Percentiles rank a stretch among this genome's conserved stretches.
Evolutionary conservation across 2,329 filamentous ascomycete genomes (phyloP).

Genomic region (Penicillium sp.): DNA sequence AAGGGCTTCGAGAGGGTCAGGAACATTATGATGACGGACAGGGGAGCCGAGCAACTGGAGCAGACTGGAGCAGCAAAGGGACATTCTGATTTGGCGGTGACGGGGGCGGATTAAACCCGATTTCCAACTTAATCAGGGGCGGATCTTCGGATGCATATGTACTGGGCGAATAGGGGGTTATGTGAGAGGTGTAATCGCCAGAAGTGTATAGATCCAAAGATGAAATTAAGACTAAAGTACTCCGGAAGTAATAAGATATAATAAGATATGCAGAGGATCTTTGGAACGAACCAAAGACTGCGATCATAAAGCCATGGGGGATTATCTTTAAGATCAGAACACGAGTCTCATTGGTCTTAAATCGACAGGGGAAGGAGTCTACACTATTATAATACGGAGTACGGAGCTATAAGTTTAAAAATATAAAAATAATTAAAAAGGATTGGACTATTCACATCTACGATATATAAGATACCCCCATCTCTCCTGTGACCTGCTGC

Average conservation of each 20-base stretch:
- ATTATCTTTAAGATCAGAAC: neutral
- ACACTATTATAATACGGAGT: neutral
- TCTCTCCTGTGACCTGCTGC: neutral
- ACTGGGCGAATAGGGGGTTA: neutral
- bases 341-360: neutral
- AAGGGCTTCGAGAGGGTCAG: neutral
- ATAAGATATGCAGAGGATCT: neutral
- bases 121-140: slow-evolving; percentile 2
- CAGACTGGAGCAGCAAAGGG: neutral
- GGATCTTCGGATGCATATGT: slow-evolving; percentile 2
- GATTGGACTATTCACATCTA: neutral
- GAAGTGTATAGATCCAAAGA: neutral
- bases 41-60: slow-evolving; percentile 7
- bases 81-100: slow-evolving; percentile 9
- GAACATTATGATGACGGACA: slow-evolving; percentile 8
- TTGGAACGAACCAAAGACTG: neutral
- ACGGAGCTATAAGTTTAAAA: neutral
- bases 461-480: neutral
- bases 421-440: neutral
- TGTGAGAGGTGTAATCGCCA: neutral
- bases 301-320: neutral
- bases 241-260: too few relatives aligned
- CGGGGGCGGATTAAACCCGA: slow-evolving; percentile 1
- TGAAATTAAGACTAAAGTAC: too few relatives aligned
- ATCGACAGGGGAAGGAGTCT: neutral